phyloP scores from a whole-genome alignment of 495 filamentous ascomycete genomes.

The Aspergillus bertholletiae region DNA sequence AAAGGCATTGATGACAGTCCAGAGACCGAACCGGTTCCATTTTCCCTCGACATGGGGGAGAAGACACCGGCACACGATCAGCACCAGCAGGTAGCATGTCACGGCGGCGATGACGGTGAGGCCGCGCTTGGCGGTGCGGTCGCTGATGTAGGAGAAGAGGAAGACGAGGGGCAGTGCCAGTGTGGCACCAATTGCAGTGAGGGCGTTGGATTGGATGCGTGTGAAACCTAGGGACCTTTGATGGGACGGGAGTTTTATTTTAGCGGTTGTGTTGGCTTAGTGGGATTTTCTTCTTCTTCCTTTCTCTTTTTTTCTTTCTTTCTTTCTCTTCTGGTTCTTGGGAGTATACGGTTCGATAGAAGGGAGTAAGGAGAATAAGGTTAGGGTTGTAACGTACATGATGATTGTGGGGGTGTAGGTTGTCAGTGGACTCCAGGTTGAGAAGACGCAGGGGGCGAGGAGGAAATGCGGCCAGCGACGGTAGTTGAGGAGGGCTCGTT shows the following conservation, averaged over 20 bases:
- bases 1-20: constrained; percentile 27
- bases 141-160: constrained; percentile 28
- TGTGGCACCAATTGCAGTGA: constrained; percentile 30
- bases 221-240: constrained; percentile 25
- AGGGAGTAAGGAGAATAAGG: too few relatives aligned
- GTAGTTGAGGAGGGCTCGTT: constrained; percentile 19
- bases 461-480: constrained; percentile 35
- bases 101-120: constrained; percentile 23
- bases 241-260: background rate
- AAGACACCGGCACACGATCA: constrained; percentile 14
- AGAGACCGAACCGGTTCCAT: constrained; percentile 27
- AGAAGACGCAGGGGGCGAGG: constrained; percentile 30
- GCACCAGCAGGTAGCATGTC: constrained; percentile 16
- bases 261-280: too few relatives aligned
- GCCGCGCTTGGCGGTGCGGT: constrained; percentile 18
- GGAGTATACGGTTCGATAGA: too few relatives aligned
- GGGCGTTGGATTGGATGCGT: constrained; percentile 27
- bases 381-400: too few relatives aligned
- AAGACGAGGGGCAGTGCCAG: constrained; percentile 29
- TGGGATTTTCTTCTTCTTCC: too few relatives aligned
- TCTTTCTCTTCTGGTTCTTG: too few relatives aligned
- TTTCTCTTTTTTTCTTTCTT: too few relatives aligned
- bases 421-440: constrained; percentile 33
- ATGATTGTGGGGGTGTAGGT: constrained; percentile 39
- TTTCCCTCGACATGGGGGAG: constrained; percentile 12